Evolutionary conservation across 2,329 filamentous ascomycete species (phyloP), one percentile per base, ranked within the genome.

Genomic region (Podosphaera leucotricha): DNA sequence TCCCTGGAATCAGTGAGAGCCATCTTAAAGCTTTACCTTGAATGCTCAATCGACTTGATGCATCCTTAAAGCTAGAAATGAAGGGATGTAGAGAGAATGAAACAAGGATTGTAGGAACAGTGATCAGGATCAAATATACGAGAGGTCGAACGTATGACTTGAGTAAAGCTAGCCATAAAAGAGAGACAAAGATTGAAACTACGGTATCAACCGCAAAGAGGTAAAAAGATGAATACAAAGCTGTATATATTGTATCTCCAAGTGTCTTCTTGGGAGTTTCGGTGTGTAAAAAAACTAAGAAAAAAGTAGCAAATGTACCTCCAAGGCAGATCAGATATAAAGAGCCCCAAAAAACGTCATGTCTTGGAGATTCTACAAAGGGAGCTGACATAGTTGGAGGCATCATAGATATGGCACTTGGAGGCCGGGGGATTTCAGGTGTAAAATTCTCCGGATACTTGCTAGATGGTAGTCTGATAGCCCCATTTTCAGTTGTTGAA

Each of bases 221-320:
- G 56, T 90, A 78, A 55, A 92, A 90, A 0, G 86, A 94, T 43
- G 77, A 75, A 53, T 81, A 78, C 30, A 98, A 64, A 3, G 83
- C 85, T 13, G 80, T 84, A 60, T 98, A 98, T 46, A 98, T 84
- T 1, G 87, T 94, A 60, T 98, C 90, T 13, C 86, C 87, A 46
- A 92, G 71, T 1, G 80, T 80, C 44, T 68, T 67, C 44, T 64
- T 65, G 4, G 80, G 78, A 0, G 77, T 65, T 16, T 80, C 75
- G 1, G 87, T 95, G 57, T 95, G 84, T 36, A 98, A 68, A 66
- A 81, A 92, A 20, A 93, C 80, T 13, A 98, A 68, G 49, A 93
- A 76, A 54, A 85, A 92, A 0, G 85, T 87, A 11, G 87, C 81
- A 54, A 95, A 72, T 56, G 95, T 71, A 35, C 79, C 80, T 39